phyloP scores from a whole-genome alignment of 129 eudicot species.

The Helichrysum umbraculigerum region DNA sequence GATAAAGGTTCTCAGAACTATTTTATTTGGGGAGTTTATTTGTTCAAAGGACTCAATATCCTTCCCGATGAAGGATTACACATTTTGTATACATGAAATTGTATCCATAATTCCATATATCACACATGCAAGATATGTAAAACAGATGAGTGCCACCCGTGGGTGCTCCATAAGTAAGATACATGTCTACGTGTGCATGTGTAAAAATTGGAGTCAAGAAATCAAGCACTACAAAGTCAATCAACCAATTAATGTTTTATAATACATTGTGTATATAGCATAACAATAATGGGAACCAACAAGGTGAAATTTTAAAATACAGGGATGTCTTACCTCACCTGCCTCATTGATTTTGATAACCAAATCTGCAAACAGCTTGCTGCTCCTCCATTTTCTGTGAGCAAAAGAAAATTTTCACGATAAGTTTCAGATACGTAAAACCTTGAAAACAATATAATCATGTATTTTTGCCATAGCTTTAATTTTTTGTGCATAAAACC shows the following conservation, averaged over 20 bases:
- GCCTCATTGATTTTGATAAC: constrained; percentile 27
- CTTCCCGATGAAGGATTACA: background rate
- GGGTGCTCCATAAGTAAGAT: too few species aligned
- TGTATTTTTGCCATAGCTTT: background rate
- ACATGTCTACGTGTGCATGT: too few species aligned
- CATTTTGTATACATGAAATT: background rate
- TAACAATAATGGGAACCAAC: constrained; percentile 7
- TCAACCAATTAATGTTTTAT: background rate
- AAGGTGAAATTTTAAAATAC: background rate
- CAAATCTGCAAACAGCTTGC: constrained; percentile 20
- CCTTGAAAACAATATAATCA: constrained; percentile 1
- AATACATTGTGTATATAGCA: background rate
- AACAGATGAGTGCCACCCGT: too few species aligned
- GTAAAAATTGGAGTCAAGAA: too few species aligned
- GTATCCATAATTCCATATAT: too few species aligned
- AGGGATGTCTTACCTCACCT: constrained; percentile 19
- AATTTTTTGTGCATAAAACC: background rate
- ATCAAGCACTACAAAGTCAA: background rate
- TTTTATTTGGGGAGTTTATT: background rate
- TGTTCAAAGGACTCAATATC: background rate
- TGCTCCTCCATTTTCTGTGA: constrained; percentile 17
- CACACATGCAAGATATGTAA: too few species aligned
- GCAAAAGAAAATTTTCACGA: constrained; percentile 4
- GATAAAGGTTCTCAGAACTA: background rate
- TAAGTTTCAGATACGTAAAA: constrained; percentile 20